Conservation (phyloP, 2,329 filamentous ascomycete species). For the Cercospora zeina region DNA sequence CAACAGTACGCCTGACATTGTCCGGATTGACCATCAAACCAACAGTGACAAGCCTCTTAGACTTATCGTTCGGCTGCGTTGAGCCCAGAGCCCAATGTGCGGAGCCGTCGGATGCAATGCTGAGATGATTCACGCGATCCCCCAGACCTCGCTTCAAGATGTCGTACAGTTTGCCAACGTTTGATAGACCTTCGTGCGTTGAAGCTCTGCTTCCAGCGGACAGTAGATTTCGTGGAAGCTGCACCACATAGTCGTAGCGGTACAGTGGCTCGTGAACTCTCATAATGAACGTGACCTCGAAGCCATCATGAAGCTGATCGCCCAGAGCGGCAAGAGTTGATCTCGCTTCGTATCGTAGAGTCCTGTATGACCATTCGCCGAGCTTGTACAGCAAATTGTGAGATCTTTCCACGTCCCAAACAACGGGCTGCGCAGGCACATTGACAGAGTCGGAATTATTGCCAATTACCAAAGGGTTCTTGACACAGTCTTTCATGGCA, state of each 20-base stretch:
- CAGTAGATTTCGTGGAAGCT: constrained; percentile 33
- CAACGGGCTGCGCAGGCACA: constrained; percentile 59
- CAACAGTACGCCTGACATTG: constrained; percentile 73
- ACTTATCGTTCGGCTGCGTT: constrained; percentile 26
- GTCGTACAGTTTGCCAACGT: constrained; percentile 58
- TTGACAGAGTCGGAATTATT: constrained; percentile 42
- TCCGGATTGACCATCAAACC: constrained; percentile 71
- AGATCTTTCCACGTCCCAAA: constrained; percentile 73
- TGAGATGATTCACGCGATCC: constrained; percentile 69
- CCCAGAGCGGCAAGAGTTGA: constrained; percentile 73
- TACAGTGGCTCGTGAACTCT: constrained; percentile 54
- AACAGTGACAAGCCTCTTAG: constrained; percentile 55
- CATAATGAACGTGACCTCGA: constrained; percentile 78
- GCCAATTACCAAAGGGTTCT: constrained; percentile 56
- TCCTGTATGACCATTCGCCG: constrained; percentile 75
- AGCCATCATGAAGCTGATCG: constrained; percentile 73
- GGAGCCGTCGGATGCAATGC: constrained; percentile 39
- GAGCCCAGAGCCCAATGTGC: constrained; percentile 43
- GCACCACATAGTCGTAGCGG: constrained; percentile 57
- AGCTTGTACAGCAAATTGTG: constrained; percentile 91
- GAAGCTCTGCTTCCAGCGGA: not conserved
- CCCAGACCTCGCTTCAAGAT: constrained; percentile 70
- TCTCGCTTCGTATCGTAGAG: constrained; percentile 72
- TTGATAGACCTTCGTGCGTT: constrained; percentile 25
- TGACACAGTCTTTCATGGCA: constrained; percentile 68